Conservation (phyloP, 2,329 filamentous ascomycete species). For the Apiospora malaysiana region DNA sequence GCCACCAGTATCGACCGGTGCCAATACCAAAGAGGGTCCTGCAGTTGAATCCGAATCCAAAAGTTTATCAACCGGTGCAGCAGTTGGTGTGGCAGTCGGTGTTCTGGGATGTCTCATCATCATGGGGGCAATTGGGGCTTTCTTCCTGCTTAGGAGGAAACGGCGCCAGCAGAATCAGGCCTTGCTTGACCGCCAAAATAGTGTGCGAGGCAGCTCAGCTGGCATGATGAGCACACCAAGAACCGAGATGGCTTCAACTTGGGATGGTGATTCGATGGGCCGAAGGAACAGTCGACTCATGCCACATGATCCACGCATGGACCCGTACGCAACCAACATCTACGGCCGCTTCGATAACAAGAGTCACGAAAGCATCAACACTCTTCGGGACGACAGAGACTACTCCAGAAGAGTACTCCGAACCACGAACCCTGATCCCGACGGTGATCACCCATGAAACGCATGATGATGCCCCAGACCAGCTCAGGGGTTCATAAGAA, state of each 20-base stretch:
- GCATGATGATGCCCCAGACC: neutral
- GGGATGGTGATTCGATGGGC: slow-evolving; percentile 48
- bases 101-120: slow-evolving; percentile 36
- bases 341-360: slow-evolving; percentile 60
- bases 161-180: slow-evolving; percentile 50
- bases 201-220: slow-evolving; percentile 56
- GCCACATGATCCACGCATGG: slow-evolving; percentile 68
- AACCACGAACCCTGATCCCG: slow-evolving; percentile 66
- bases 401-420: slow-evolving; percentile 69
- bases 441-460: slow-evolving; percentile 37
- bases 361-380: slow-evolving; percentile 68
- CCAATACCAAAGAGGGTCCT: slow-evolving; percentile 22
- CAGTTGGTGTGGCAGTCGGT: slow-evolving; percentile 39
- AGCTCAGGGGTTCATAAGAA: slow-evolving; percentile 1
- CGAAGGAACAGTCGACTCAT: slow-evolving; percentile 60
- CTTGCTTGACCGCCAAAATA: slow-evolving; percentile 51
- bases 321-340: slow-evolving; percentile 63
- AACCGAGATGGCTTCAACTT: slow-evolving; percentile 49
- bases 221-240: slow-evolving; percentile 53
- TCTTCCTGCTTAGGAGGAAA: slow-evolving; percentile 52
- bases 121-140: slow-evolving; percentile 39
- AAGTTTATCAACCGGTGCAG: slow-evolving; percentile 34
- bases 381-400: slow-evolving; percentile 68
- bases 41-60: slow-evolving; percentile 26
- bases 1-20: slow-evolving; percentile 44